Evolutionary conservation across 345 rosid genomes (phyloP), one percentile per base, ranked within the genome.

Genomic region (Salix udensis): DNA sequence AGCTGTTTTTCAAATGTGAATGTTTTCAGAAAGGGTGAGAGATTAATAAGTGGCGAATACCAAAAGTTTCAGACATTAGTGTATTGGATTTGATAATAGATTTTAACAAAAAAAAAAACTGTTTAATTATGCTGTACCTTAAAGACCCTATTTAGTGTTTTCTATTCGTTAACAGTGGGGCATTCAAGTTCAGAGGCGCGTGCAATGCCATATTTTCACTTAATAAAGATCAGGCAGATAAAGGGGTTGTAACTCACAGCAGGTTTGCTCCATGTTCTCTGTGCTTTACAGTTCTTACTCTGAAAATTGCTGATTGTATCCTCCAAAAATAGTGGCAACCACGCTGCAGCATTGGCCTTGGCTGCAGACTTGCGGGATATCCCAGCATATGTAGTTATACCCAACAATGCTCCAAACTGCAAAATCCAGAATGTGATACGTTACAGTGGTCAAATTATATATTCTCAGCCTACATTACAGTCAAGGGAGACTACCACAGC

Each of bases 231-330:
- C 85, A 88, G 81, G 94, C 94, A 36, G 86, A 90, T 26, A 92
- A 88, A 88, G 97, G 98, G 2, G 95, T 94, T 71, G 92, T 90
- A 30, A 92, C 97, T 11, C 98, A 92, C 72, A 92, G 97, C 98
- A 94, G 98, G 97, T 92, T 83, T 79, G 24, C 55, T 40, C 34
- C 34, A 10, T 50, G 13, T 24, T 69, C 37, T 52, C 13, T 36
- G 7, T 66, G 37, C 69, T 24, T 48, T 28, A 14, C 66, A 1
- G 40, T 79, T 71, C 15, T 30, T 53, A 30, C 31, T 68, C 75
- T 26, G 67, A 74, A 30, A 39, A 30, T 36, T 5, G 44, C 79
- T 75, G 81, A 79, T 76, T 10, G 3, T 55, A 30, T 81, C 37
- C 75, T 76, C 48, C 77, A 42, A 77, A 76, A 78, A 81, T 81